Percentiles rank a stretch among this genome's conserved stretches.
Evolutionary conservation across 805 yeast genomes (phyloP).

Genomic region (Starmerella bombi): DNA sequence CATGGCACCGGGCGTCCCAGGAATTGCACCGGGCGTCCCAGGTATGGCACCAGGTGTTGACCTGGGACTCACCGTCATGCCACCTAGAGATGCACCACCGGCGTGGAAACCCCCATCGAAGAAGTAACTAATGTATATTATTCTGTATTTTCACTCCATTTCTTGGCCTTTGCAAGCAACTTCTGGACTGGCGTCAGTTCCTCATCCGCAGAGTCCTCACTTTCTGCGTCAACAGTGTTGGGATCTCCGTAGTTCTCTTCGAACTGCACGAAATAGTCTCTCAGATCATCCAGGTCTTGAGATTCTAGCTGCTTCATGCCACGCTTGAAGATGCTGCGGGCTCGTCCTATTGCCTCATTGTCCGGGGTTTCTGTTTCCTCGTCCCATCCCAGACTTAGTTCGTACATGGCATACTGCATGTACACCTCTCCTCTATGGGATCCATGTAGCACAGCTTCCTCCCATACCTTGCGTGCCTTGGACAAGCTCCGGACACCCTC

Average conservation of each 20-base stretch:
- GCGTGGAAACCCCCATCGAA: too few species aligned
- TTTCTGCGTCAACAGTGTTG: conserved; percentile 24
- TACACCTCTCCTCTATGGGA: conserved; percentile 34
- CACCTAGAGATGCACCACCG: too few species aligned
- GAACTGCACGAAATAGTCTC: conserved; percentile 51
- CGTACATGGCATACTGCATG: conserved; percentile 60
- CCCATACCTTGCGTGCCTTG: conserved; percentile 41
- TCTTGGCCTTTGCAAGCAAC: conserved; percentile 36
- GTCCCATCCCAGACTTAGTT: conserved; percentile 41
- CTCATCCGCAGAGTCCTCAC: not conserved
- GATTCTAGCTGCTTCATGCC: conserved; percentile 38
- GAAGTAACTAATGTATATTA: not conserved
- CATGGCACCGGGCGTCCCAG: too few species aligned
- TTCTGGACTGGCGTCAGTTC: conserved; percentile 16
- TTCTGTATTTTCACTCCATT: conserved; percentile 29
- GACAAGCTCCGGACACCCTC: conserved; percentile 48
- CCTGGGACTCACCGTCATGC: too few species aligned
- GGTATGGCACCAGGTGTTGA: too few species aligned
- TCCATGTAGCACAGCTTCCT: conserved; percentile 24
- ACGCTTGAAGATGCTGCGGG: conserved; percentile 44
- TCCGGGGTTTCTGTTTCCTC: conserved; percentile 38
- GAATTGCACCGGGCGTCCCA: too few species aligned
- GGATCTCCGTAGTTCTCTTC: conserved; percentile 49
- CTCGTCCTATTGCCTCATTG: conserved; percentile 35
- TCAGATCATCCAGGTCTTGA: conserved; percentile 38